Evolutionary conservation across 148 eudicot species (phyloP).

Genomic region (Polygonum aviculare): DNA sequence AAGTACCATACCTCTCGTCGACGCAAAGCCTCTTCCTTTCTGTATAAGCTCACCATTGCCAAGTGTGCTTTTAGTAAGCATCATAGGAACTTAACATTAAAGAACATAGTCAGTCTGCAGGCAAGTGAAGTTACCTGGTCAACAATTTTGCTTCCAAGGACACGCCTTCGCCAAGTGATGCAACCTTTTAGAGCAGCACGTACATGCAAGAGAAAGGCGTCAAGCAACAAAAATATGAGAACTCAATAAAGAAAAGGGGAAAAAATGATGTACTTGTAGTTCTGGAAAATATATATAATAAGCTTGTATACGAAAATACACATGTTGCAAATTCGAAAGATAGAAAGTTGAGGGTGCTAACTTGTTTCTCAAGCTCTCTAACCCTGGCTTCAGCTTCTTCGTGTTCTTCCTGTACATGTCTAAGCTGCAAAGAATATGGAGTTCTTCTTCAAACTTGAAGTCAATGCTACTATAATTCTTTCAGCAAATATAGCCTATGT

Average conservation of each 20-base stretch:
- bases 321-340: background rate
- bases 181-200: conserved; percentile 46
- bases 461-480: too few species aligned
- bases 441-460: too few species aligned
- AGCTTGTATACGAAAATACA: background rate
- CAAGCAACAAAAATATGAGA: conserved; percentile 1
- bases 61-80: background rate
- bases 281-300: too few species aligned
- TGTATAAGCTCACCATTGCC: conserved; percentile 27
- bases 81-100: background rate
- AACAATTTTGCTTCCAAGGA: conserved; percentile 92
- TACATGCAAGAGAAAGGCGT: background rate
- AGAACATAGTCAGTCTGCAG: background rate
- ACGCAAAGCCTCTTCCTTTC: conserved; percentile 97
- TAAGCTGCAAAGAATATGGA: too few species aligned
- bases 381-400: too few species aligned
- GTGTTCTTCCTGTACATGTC: too few species aligned
- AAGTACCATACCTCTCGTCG: conserved; percentile 74
- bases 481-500: conserved; percentile 8
- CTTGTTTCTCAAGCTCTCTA: conserved; percentile 85
- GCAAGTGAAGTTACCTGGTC: conserved; percentile 53
- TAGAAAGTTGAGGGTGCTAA: conserved; percentile 18
- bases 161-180: conserved; percentile 92
- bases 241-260: background rate
- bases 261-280: background rate